phyloP scores from a whole-genome alignment of 2,329 filamentous ascomycete species.

The Aspergillus versicolor region DNA sequence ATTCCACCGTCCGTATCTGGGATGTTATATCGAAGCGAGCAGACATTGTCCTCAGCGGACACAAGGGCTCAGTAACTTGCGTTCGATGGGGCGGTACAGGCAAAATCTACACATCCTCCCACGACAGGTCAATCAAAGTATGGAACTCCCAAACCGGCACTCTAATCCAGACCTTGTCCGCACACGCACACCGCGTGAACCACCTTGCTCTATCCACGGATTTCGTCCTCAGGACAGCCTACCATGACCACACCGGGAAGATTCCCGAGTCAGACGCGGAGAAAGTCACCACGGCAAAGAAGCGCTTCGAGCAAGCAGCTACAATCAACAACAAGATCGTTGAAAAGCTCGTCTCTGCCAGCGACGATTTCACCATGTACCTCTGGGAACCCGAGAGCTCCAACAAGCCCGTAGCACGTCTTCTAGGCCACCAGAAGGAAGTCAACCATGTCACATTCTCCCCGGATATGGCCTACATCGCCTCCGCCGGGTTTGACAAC shows the following conservation, averaged over 20 bases:
- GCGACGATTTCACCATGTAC: constrained; percentile 95
- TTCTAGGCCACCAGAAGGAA: constrained; percentile 94
- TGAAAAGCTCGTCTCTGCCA: constrained; percentile 85
- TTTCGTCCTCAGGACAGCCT: constrained; percentile 81
- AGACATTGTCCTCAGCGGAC: constrained; percentile 80
- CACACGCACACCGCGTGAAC: constrained; percentile 94
- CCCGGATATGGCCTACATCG: constrained; percentile 82
- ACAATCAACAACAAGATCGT: constrained; percentile 72
- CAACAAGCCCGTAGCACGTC: constrained; percentile 79
- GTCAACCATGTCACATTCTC: constrained; percentile 96
- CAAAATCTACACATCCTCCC: constrained; percentile 77
- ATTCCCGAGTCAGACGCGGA: constrained; percentile 68
- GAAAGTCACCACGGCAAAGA: constrained; percentile 71
- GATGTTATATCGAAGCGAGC: constrained; percentile 73
- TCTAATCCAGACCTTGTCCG: constrained; percentile 72
- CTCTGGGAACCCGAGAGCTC: constrained; percentile 82
- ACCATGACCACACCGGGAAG: constrained; percentile 76
- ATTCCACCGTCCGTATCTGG: constrained; percentile 86
- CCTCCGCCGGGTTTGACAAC: constrained; percentile 89
- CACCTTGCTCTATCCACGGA: constrained; percentile 92
- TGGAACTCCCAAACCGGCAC: constrained; percentile 82
- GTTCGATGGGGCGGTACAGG: constrained; percentile 94
- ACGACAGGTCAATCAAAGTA: constrained; percentile 89
- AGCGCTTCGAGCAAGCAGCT: constrained; percentile 82
- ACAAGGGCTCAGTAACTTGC: constrained; percentile 85